A percentile compares a stretch with the other conserved stretches of the same genome.
These are phyloP conservation scores for Xerocomellus dryophilus DNA, from an alignment of 768 basidiomycete species.

Conservation along the genomic window DNA sequence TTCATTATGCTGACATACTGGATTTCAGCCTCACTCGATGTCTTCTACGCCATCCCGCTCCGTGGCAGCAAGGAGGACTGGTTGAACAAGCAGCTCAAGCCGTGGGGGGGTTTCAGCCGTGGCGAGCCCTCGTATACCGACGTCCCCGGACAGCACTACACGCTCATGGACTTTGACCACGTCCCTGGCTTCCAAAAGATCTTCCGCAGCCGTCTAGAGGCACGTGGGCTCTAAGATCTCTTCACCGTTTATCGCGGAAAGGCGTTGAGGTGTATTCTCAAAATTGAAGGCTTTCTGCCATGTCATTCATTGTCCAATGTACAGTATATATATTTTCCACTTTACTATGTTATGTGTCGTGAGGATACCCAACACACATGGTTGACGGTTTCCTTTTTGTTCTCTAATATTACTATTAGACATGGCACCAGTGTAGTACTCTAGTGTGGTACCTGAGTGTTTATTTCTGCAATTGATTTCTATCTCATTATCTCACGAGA, in stretches of 20 bases:
- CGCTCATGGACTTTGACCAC: conserved; percentile 32
- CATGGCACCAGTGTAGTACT: background rate
- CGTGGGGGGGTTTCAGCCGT: conserved; percentile 25
- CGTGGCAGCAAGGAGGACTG: conserved; percentile 28
- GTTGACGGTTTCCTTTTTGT: too few relatives aligned
- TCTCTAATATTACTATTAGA: background rate
- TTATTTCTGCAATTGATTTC: background rate
- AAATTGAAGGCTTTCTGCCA: too few relatives aligned
- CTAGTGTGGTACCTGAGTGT: background rate
- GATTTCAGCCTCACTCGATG: conserved; percentile 15
- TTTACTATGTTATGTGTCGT: background rate
- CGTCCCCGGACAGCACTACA: conserved; percentile 30
- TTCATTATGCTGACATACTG: background rate
- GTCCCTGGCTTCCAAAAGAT: conserved; percentile 30
- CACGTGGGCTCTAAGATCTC: conserved; percentile 20
- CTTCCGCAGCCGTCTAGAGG: conserved; percentile 25
- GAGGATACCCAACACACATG: background rate
- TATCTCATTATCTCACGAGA: background rate
- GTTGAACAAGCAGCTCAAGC: conserved; percentile 28
- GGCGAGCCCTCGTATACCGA: conserved; percentile 22
- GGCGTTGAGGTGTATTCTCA: too few relatives aligned
- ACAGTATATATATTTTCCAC: too few relatives aligned
- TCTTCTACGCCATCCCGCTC: conserved; percentile 30
- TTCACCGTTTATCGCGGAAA: too few relatives aligned
- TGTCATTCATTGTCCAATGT: background rate